Conservation (phyloP, 495 filamentous ascomycete species). For the Tuber umbilicatum region DNA sequence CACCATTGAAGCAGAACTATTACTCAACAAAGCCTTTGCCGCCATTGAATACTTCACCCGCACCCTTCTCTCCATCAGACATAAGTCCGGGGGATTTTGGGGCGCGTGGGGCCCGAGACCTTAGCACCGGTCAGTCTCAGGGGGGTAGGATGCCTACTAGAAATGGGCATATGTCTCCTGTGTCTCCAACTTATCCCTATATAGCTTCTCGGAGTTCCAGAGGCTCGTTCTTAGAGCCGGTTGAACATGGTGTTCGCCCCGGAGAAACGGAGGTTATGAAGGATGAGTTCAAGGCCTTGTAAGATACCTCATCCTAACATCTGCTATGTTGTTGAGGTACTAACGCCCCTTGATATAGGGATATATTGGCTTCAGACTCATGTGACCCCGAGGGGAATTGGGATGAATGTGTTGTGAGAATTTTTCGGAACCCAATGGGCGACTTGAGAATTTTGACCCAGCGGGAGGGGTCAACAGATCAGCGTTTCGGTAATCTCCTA, state of each 20-base stretch:
- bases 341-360: conserved; percentile 4
- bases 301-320: neutral
- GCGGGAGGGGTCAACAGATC: conserved; percentile 20
- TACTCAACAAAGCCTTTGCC: neutral
- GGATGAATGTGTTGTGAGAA: conserved; percentile 32
- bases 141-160: neutral
- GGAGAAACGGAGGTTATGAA: conserved; percentile 38
- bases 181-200: neutral
- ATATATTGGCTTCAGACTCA: conserved; percentile 26
- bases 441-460: conserved; percentile 33
- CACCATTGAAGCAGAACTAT: neutral
- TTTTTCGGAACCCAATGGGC: conserved; percentile 26
- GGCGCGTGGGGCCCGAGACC: neutral
- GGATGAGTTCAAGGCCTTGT: conserved; percentile 25
- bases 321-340: neutral
- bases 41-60: neutral
- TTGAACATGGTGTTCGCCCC: conserved; percentile 23
- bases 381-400: conserved; percentile 16
- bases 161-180: conserved; percentile 1
- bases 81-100: neutral
- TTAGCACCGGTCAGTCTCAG: neutral
- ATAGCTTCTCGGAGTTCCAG: neutral
- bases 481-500: conserved; percentile 16
- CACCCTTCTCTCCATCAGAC: neutral
- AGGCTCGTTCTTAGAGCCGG: conserved; percentile 5